Conservation (phyloP, 495 filamentous ascomycete genomes). For the Penicillium simplicissimum region DNA sequence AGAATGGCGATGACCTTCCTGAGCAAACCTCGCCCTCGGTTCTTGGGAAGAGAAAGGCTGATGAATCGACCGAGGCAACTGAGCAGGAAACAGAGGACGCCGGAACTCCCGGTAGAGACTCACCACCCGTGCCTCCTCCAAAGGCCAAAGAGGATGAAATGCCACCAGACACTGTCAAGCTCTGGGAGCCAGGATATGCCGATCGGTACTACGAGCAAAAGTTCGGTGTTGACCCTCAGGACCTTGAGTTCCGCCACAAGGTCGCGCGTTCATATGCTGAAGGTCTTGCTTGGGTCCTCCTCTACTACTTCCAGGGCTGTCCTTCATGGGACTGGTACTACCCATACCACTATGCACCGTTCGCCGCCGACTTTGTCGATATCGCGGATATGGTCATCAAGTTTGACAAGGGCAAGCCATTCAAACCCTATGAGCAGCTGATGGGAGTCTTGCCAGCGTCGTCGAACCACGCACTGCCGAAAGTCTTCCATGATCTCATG, state of each 20-base stretch:
- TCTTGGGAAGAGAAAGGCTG: slow-evolving; percentile 63
- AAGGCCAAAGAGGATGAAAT: slow-evolving; percentile 56
- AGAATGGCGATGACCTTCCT: slow-evolving; percentile 21
- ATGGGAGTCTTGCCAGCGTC: slow-evolving; percentile 97
- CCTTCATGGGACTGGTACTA: slow-evolving; percentile 99
- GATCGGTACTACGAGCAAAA: slow-evolving; percentile 98
- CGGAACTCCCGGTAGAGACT: slow-evolving; percentile 59
- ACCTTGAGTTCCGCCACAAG: slow-evolving; percentile 84
- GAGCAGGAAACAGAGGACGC: slow-evolving; percentile 59
- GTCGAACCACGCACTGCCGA: slow-evolving; percentile 86
- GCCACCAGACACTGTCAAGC: slow-evolving; percentile 75
- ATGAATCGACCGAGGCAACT: slow-evolving; percentile 41
- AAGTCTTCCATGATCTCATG: slow-evolving; percentile 87
- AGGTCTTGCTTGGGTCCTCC: slow-evolving; percentile 95
- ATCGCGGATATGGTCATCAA: slow-evolving; percentile 73
- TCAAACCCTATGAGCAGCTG: slow-evolving; percentile 93
- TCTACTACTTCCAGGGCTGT: slow-evolving; percentile 98
- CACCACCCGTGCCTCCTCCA: slow-evolving; percentile 42
- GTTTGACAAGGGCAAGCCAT: slow-evolving; percentile 85
- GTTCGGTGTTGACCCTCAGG: slow-evolving; percentile 79
- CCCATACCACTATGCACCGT: slow-evolving; percentile 97
- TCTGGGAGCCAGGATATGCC: slow-evolving; percentile 95
- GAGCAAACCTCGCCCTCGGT: slow-evolving; percentile 44
- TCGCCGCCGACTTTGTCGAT: slow-evolving; percentile 91
- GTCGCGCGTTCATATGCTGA: slow-evolving; percentile 94